Base-by-base conservation (phyloP, 164 flowering plant species). In the Brasenia schreberi region DNA sequence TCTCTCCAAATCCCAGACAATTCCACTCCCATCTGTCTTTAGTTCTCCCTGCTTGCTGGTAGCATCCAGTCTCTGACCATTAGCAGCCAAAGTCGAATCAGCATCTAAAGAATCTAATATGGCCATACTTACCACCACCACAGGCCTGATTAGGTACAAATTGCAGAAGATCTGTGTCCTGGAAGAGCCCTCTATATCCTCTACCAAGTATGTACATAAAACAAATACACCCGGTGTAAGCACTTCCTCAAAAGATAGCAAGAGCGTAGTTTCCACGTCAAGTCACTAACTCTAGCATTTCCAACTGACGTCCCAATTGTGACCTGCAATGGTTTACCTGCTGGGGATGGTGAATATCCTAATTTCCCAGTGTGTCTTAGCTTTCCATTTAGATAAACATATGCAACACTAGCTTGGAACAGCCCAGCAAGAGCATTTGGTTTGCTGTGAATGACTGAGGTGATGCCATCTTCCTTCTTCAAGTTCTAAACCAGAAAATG, bases 371-470 rank as follows among this genome's bases (percentile, higher is more conserved):
- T 92, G 75, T 95, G 94, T 61, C 89, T 87, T 68, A 92, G 82
- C 81, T 95, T 90, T 64, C 99, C 99, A 82, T 95, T 82, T 42
- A 95, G 79, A 75, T 92, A 95, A 7, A 95, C 83, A 75, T 85
- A 81, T 62, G 98, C 99, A 67, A 92, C 83, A 78, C 99, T 95
- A 68, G 98, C 92, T 78, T 95, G 99, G 71, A 95, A 92, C 7
- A 95, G 83, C 64, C 99, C 99, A 72, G 99, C 99, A 72, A 95
- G 83, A 65, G 99, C 99, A 87, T 89, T 95, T 39, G 99, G 99
- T 72, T 95, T 95, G 79, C 89, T 95, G 74, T 95, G 99, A 70
- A 95, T 90, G 77, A 95, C 85, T 59, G 93, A 95, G 98, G 75
- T 95, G 99, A 81, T 95, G 94, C 99, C 99, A 95, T 73, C 85